These are phyloP conservation scores for Talaromyces pinophilus DNA, from an alignment of 2,329 filamentous ascomycete genomes.

Conservation along the genomic window DNA sequence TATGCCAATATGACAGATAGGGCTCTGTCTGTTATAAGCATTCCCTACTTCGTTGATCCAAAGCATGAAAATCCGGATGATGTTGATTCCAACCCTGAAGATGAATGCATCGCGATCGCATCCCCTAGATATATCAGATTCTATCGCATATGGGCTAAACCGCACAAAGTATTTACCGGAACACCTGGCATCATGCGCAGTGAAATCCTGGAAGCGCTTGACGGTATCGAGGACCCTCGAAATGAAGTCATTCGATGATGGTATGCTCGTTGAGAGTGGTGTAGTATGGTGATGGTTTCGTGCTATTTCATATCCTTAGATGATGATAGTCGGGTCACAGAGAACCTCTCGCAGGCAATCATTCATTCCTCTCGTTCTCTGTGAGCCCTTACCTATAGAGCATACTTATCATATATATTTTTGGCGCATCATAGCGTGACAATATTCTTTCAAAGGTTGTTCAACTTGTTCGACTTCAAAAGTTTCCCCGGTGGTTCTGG, in stretches of 20 bases:
- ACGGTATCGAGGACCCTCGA: constrained; percentile 66
- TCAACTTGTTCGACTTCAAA: not conserved
- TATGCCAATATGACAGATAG: not conserved
- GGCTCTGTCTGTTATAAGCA: constrained; percentile 17
- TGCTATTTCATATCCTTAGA: not conserved
- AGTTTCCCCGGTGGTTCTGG: not conserved
- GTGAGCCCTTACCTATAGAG: not conserved
- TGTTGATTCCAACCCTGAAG: constrained; percentile 48
- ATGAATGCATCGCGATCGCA: constrained; percentile 87
- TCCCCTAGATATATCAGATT: constrained; percentile 94
- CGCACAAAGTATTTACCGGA: constrained; percentile 55
- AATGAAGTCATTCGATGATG: constrained; percentile 66
- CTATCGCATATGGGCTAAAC: constrained; percentile 85
- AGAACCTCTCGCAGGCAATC: not conserved
- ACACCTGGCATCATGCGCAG: constrained; percentile 71
- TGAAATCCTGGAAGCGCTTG: constrained; percentile 77
- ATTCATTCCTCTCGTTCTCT: not conserved
- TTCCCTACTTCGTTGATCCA: constrained; percentile 16
- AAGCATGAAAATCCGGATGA: constrained; percentile 15
- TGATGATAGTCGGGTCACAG: not conserved
- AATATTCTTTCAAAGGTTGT: not conserved
- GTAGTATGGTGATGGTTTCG: not conserved
- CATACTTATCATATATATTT: not conserved
- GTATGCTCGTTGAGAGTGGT: not conserved
- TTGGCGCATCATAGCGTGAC: not conserved